Base-by-base conservation (phyloP, 176 grass and related monocot species). In the Zea luxurians region DNA sequence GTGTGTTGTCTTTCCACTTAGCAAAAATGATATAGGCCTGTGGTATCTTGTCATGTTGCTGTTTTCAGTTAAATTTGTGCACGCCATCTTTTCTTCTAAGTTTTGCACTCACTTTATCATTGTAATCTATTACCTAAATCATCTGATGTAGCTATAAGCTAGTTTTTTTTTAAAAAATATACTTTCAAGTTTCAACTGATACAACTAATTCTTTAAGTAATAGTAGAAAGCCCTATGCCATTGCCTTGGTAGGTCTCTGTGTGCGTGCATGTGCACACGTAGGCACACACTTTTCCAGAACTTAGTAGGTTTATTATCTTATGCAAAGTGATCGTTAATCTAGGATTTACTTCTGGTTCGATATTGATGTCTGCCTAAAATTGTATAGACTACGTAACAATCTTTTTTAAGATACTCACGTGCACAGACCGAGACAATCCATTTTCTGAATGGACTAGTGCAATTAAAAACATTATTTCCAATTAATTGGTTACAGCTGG, bases 1-100 rank as follows among this genome's bases (percentile, higher is more conserved):
- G 95, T 94, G 84, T 46, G 18, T 16, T 27, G 20, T 16, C 34
- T 49, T 48, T 37, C 2, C 44, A 18, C 18, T 0, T 42, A 49
- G 13, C 61, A n/a, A 64, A 64, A 64, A 64, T 64, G 17, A n/a
- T 59, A 10, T 57, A 57, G 11, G 48, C 41, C 11, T 55, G 4
- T 43, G 8, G 13, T 73, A 44, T 15, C 37, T 11, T n/a, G 21
- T 81, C 38, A 48, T 77, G 10, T 64, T 64, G 38, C 57, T 66
- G 63, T 57, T 77, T 20, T 41, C 37, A 12, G 40, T 3, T 20
- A 11, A 17, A 54, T 34, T 55, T 48, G 20, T 41, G 34, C 64
- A 27, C 48, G 45, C 9, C 43, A 46, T 60, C 4, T 47, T 80
- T 18, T 18, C 54, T 79, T n/a, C 37, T 54, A 80, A 36, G 0